Conservation (phyloP, 805 yeast genomes). For the Candida peoriensis region DNA sequence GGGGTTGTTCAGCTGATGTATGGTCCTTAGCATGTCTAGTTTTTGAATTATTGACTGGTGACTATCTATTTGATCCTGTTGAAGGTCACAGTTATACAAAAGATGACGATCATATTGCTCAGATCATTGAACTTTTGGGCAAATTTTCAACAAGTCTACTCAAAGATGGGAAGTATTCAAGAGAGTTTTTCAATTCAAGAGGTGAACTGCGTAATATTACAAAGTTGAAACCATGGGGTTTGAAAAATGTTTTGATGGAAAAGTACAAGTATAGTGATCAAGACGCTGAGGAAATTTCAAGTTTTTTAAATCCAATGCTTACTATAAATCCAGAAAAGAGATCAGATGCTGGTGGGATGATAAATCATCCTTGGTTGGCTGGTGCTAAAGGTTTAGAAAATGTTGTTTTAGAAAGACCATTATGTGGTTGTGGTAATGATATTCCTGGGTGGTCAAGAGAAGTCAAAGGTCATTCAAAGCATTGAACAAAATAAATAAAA, state of each 20-base stretch:
- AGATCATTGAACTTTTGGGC: constrained; percentile 80
- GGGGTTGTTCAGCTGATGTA: constrained; percentile 95
- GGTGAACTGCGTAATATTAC: constrained; percentile 75
- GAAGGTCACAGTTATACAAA: constrained; percentile 71
- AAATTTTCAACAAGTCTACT: constrained; percentile 56
- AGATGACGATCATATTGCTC: constrained; percentile 96
- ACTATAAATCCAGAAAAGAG: constrained; percentile 70
- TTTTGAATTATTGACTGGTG: constrained; percentile 91
- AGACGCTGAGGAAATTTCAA: constrained; percentile 70
- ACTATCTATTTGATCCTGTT: constrained; percentile 85
- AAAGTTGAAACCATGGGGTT: constrained; percentile 85
- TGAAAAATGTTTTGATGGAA: constrained; percentile 74
- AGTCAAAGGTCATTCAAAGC: constrained; percentile 38
- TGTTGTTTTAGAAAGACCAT: constrained; percentile 62
- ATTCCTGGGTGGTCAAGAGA: constrained; percentile 89
- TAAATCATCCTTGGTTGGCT: constrained; percentile 76
- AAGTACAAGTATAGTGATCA: constrained; percentile 70
- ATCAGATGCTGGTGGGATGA: constrained; percentile 95
- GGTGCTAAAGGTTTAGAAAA: constrained; percentile 76
- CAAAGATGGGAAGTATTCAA: constrained; percentile 54
- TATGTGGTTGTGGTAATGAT: constrained; percentile 80
- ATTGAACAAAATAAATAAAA: constrained; percentile 15
- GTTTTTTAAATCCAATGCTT: constrained; percentile 82
- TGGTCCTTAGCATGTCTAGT: constrained; percentile 95
- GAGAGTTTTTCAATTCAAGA: constrained; percentile 58